Evolutionary conservation across 441 rosid species (phyloP).

Genomic region (Eutrema salsugineum): DNA sequence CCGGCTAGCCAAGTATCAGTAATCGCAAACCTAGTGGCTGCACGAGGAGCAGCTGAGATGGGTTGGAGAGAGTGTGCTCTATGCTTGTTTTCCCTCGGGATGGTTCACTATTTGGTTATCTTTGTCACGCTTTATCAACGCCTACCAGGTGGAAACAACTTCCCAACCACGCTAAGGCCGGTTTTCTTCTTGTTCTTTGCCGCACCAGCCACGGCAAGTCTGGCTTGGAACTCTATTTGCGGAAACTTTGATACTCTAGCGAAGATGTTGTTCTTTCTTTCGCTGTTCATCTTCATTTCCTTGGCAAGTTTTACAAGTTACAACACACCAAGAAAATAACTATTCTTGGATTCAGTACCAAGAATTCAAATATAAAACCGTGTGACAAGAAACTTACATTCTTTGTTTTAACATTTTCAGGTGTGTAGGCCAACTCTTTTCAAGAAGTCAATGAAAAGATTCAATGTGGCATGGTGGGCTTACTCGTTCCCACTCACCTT

Average conservation of each 20-base stretch:
- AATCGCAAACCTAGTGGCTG: constrained; percentile 58
- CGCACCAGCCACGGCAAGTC: constrained; percentile 59
- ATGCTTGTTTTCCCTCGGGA: constrained; percentile 58
- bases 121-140: constrained; percentile 72
- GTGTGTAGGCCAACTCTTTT: constrained; percentile 53
- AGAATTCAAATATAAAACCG: background rate
- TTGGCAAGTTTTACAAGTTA: constrained; percentile 31
- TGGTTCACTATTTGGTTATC: constrained; percentile 59
- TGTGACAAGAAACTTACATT: background rate
- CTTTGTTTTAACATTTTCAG: constrained; percentile 26
- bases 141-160: constrained; percentile 38
- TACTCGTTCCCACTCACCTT: constrained; percentile 53
- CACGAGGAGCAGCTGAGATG: constrained; percentile 55
- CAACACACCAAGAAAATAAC: background rate
- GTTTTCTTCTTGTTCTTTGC: constrained; percentile 64
- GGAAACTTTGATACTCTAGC: constrained; percentile 47
- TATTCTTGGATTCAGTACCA: background rate
- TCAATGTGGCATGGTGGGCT: constrained; percentile 66
- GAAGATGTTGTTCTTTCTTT: constrained; percentile 69
- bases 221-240: constrained; percentile 64
- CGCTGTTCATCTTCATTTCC: constrained; percentile 52
- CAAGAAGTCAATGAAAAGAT: constrained; percentile 60
- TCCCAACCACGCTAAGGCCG: constrained; percentile 47
- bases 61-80: constrained; percentile 64
- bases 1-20: constrained; percentile 66